Evolutionary conservation across 306 rosid genomes (phyloP), one percentile per base, ranked within the genome.

Genomic region (Cicer yamashitae): DNA sequence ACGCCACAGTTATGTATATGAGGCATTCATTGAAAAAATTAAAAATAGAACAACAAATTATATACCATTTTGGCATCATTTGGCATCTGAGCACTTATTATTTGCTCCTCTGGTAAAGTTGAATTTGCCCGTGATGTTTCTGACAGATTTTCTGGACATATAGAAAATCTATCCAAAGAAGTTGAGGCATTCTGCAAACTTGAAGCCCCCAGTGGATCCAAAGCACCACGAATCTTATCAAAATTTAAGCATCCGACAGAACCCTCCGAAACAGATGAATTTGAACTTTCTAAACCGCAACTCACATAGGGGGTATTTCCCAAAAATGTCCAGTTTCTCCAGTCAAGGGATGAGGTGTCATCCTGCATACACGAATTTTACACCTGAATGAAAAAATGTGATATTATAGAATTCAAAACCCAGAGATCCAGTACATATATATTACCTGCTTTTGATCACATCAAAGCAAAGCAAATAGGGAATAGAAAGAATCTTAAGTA

Each of bases 261-360:
- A 78, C 86, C 85, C 84, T 86, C 83, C 20, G 65, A 79, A 71
- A 85, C 73, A 75, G 91, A 84, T 15, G 82, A 67, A 58, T 57
- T 48, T 56, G 79, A 61, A 84, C 40, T 76, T 77, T 85, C 84
- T 59, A 56, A 60, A 53, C 61, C 75, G 63, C 45, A 14, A n/a
- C 48, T 52, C 61, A 67, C 56, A 47, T 57, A 67, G 67, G 72
- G 3, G 14, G 64, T 45, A 45, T 77, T 84, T 63, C 81, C 88
- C 64, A 69, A 44, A 75, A 93, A 85, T 6, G 68, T 83, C 98
- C 98, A 93, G 65, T 84, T 83, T 86, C 73, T 77, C 96, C 96
- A 89, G 74, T 90, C 91, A 80, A 78, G 79, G 10, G 69, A 75
- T 62, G 45, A 37, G 8, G 57, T 71, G 66, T 85, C 86, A 54